phyloP scores from a whole-genome alignment of 768 basidiomycete genomes.

The Phylloporus scabripes region DNA sequence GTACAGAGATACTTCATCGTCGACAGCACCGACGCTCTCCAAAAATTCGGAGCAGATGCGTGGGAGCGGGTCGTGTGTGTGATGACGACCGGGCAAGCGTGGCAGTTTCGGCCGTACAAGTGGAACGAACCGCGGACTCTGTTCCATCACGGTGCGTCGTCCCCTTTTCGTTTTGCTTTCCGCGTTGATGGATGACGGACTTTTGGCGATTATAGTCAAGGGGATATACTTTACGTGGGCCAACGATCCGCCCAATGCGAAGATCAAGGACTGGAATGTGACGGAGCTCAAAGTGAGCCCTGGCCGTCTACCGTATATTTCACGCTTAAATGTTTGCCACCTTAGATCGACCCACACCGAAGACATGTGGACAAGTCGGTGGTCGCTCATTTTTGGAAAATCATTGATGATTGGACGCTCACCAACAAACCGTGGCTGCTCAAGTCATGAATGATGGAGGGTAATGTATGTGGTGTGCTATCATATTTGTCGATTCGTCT shows the following conservation, averaged over 20 bases:
- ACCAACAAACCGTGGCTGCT: conserved; percentile 76
- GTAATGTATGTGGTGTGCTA: background rate
- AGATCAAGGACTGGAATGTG: conserved; percentile 96
- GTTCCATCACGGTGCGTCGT: conserved; percentile 83
- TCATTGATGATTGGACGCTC: conserved; percentile 79
- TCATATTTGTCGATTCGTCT: background rate
- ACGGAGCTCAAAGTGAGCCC: conserved; percentile 77
- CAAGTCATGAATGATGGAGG: conserved; percentile 28
- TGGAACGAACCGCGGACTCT: conserved; percentile 91
- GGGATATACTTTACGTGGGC: conserved; percentile 95
- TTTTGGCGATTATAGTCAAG: conserved; percentile 59
- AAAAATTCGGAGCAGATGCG: conserved; percentile 87
- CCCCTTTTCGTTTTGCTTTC: background rate
- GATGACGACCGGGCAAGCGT: conserved; percentile 96
- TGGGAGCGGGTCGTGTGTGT: conserved; percentile 98
- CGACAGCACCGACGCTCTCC: conserved; percentile 86
- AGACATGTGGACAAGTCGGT: conserved; percentile 89
- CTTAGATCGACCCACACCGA: conserved; percentile 81
- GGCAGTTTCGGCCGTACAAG: conserved; percentile 97
- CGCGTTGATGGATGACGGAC: background rate
- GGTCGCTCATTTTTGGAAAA: conserved; percentile 95
- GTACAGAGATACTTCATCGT: conserved; percentile 78
- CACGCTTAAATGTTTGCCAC: background rate
- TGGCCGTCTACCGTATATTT: background rate
- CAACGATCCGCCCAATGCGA: conserved; percentile 83